Evolutionary conservation across 441 rosid genomes (phyloP).

Genomic region (Populus hybrid): DNA sequence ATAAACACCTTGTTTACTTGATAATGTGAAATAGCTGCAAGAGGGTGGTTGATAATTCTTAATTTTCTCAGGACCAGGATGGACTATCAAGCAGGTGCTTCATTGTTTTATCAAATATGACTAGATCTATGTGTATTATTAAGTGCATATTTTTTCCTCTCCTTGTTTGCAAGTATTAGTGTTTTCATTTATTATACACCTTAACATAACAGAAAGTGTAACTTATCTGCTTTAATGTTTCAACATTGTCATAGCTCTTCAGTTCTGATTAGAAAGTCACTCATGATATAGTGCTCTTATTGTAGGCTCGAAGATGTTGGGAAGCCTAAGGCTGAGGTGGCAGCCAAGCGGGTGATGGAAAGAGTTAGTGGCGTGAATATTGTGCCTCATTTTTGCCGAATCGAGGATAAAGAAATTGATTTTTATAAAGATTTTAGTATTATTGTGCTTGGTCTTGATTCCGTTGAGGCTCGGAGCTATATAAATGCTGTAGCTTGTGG

Average conservation of each 20-base stretch:
- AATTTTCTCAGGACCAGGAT: neutral
- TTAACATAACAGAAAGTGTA: neutral
- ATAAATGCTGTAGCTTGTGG: constrained; percentile 87
- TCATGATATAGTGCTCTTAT: constrained; percentile 2
- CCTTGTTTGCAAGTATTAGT: neutral
- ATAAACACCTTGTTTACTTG: neutral
- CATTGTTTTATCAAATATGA: neutral
- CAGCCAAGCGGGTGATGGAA: constrained; percentile 97
- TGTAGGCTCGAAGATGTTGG: constrained; percentile 89
- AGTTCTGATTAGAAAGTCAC: neutral
- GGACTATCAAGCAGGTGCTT: neutral
- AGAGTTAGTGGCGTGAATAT: constrained; percentile 86
- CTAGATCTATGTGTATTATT: neutral
- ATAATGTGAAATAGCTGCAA: neutral
- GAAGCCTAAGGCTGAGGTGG: constrained; percentile 96
- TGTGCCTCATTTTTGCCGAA: constrained; percentile 85
- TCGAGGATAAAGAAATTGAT: constrained; percentile 82
- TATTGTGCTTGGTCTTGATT: constrained; percentile 93
- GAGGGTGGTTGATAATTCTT: neutral
- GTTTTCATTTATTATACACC: neutral
- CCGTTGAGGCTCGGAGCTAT: constrained; percentile 89
- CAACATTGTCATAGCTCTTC: neutral
- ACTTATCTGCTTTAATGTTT: neutral
- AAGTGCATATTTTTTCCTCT: neutral
- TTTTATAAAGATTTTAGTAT: constrained; percentile 76